Evolutionary conservation across 306 rosid species (phyloP).

Genomic region (Quercus rubra): DNA sequence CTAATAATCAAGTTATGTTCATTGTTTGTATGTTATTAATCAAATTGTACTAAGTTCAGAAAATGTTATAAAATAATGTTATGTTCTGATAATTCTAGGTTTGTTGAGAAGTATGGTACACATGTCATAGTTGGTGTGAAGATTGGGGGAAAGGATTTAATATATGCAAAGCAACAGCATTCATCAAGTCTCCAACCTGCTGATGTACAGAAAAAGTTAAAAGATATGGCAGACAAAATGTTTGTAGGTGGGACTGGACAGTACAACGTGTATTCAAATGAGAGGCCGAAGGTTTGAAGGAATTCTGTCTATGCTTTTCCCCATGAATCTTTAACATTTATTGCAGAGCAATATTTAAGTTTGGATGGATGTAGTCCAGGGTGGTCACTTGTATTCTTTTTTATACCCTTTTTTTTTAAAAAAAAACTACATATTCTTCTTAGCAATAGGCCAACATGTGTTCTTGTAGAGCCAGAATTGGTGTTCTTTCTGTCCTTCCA

Average conservation of each 20-base stretch:
- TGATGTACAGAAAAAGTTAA: constrained; percentile 63
- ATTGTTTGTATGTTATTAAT: neutral
- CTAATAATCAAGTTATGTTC: neutral
- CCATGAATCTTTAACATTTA: neutral
- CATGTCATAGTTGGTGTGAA: constrained; percentile 73
- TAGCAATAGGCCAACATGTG: neutral
- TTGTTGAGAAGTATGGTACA: constrained; percentile 71
- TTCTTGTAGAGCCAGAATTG: neutral
- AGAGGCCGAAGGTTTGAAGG: constrained; percentile 27
- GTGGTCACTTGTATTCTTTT: neutral
- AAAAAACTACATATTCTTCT: neutral
- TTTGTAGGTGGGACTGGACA: constrained; percentile 37
- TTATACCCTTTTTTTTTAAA: neutral
- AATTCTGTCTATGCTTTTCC: neutral
- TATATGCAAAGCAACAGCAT: constrained; percentile 65
- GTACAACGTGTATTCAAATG: neutral
- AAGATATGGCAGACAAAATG: constrained; percentile 64
- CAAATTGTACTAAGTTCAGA: neutral
- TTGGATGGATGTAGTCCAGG: neutral
- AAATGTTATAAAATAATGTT: neutral
- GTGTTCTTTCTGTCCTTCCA: neutral
- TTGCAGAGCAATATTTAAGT: neutral
- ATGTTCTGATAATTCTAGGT: constrained; percentile 38
- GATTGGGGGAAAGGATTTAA: constrained; percentile 74
- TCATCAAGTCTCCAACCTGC: constrained; percentile 66